These are phyloP conservation scores for Schoenoplectus triqueter DNA, from an alignment of 202 grass and related monocot genomes.

Conservation along the genomic window DNA sequence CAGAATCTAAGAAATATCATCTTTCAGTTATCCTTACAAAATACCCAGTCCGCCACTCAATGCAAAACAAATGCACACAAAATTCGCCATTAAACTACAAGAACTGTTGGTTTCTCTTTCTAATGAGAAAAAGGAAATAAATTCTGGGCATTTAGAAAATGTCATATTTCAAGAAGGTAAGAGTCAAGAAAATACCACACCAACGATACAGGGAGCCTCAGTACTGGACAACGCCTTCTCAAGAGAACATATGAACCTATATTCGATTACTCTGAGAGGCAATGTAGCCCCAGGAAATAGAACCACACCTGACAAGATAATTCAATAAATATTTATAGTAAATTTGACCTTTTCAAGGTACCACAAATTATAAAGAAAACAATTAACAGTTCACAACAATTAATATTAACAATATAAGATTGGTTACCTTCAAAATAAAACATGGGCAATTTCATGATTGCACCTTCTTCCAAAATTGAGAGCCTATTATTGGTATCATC, in stretches of 20 bases:
- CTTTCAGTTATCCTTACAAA: background rate
- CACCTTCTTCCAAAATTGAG: slow-evolving; percentile 63
- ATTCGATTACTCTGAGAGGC: slow-evolving; percentile 77
- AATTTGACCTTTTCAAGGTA: slow-evolving; percentile 30
- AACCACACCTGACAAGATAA: slow-evolving; percentile 70
- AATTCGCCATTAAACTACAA: background rate
- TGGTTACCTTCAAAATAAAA: slow-evolving; percentile 79
- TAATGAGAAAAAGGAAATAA: slow-evolving; percentile 33
- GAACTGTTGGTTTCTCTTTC: background rate
- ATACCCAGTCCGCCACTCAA: background rate
- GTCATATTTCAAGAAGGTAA: slow-evolving; percentile 14
- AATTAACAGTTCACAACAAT: slow-evolving; percentile 6
- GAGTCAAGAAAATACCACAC: slow-evolving; percentile 64
- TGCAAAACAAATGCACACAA: background rate
- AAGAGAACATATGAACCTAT: slow-evolving; percentile 64
- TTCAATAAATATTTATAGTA: slow-evolving; percentile 30
- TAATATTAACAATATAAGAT: slow-evolving; percentile 39
- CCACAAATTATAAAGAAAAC: slow-evolving; percentile 19
- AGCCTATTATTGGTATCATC: slow-evolving; percentile 72
- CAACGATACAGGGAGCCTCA: slow-evolving; percentile 76
- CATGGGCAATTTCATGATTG: slow-evolving; percentile 72
- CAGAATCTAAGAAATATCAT: background rate
- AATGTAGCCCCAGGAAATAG: slow-evolving; percentile 93
- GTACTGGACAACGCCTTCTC: slow-evolving; percentile 71
- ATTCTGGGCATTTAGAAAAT: background rate